Conservation (phyloP, 2,329 filamentous ascomycete species). For the Sclerotinia trifoliorum region DNA sequence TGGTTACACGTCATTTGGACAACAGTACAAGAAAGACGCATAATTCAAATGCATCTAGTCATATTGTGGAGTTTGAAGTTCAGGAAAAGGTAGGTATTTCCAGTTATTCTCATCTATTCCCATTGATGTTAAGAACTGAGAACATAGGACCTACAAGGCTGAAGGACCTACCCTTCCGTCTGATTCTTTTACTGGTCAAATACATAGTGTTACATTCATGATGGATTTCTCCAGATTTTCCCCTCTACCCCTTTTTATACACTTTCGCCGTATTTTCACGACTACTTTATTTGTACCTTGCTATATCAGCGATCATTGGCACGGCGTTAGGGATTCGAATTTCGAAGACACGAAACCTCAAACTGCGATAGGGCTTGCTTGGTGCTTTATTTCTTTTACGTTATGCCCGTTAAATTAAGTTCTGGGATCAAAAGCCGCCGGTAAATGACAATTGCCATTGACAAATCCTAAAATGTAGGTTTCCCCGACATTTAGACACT, state of each 20-base stretch:
- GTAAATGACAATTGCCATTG: conserved; percentile 30
- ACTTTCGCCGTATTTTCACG: neutral
- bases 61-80: neutral
- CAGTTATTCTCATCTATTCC: neutral
- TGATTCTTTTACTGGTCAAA: neutral
- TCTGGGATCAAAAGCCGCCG: conserved; percentile 17
- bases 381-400: conserved; percentile 5
- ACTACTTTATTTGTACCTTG: neutral
- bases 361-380: neutral
- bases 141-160: neutral
- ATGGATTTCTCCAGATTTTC: conserved; percentile 11
- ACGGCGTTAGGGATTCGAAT: neutral
- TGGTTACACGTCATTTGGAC: conserved; percentile 15
- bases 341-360: neutral
- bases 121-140: too few relatives aligned
- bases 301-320: too few relatives aligned
- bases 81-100: neutral
- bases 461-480: conserved; percentile 22
- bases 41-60: neutral
- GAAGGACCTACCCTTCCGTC: neutral
- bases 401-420: neutral
- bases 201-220: neutral
- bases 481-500: conserved; percentile 30
- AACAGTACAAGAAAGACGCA: neutral
- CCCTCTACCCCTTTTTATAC: neutral